phyloP scores from a whole-genome alignment of 2,329 filamentous ascomycete species.

The Neocatenulostroma microsporum region DNA sequence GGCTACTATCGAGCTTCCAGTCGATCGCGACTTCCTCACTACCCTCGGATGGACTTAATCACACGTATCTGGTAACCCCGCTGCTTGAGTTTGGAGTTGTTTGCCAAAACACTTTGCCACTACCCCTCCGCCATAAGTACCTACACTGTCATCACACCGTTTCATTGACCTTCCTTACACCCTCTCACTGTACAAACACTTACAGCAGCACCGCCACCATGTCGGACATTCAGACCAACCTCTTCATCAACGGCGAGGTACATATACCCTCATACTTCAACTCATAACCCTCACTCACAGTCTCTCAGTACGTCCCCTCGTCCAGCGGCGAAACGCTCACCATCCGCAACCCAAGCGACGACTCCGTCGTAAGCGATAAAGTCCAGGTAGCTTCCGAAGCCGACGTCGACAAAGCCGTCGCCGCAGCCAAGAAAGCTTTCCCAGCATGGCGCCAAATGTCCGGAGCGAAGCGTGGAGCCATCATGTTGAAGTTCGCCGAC shows the following conservation, averaged over 20 bases:
- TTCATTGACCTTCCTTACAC: too few relatives aligned
- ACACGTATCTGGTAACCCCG: too few relatives aligned
- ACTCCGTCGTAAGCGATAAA: slow-evolving; percentile 43
- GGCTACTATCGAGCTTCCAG: too few relatives aligned
- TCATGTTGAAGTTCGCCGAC: slow-evolving; percentile 58
- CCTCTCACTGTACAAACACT: too few relatives aligned
- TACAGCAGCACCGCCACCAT: too few relatives aligned
- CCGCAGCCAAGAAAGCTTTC: slow-evolving; percentile 58
- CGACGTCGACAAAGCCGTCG: slow-evolving; percentile 49
- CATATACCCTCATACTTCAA: neutral
- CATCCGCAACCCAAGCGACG: slow-evolving; percentile 45
- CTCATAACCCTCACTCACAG: neutral
- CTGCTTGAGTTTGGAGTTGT: too few relatives aligned
- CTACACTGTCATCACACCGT: too few relatives aligned
- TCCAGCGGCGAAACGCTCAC: slow-evolving; percentile 38
- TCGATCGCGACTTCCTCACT: too few relatives aligned
- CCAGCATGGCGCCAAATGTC: slow-evolving; percentile 57
- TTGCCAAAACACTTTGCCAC: too few relatives aligned
- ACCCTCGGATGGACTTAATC: too few relatives aligned
- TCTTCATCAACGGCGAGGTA: slow-evolving; percentile 30
- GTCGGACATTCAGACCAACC: slow-evolving; percentile 21
- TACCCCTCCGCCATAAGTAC: too few relatives aligned
- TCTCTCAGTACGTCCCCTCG: slow-evolving; percentile 12
- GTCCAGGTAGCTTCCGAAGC: slow-evolving; percentile 44
- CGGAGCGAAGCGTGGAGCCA: slow-evolving; percentile 51